Percentiles rank a stretch among this genome's conserved stretches.
These are phyloP conservation scores for Cyamopsis tetragonoloba DNA, from an alignment of 306 rosid genomes.

Conservation along the genomic window DNA sequence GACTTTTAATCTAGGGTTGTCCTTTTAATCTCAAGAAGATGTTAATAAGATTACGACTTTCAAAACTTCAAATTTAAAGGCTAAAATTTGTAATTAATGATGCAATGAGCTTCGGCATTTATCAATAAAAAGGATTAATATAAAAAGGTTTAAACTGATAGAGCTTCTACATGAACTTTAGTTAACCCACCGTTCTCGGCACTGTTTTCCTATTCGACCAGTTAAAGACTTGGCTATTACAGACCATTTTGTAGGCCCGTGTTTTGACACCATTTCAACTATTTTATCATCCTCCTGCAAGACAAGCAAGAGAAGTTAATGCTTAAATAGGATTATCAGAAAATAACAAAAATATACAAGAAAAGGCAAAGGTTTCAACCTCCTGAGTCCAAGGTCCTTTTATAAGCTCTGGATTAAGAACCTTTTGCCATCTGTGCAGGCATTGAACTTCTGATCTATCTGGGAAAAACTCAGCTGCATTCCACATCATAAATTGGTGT, in stretches of 20 bases:
- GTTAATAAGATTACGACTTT: neutral
- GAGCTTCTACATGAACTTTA: neutral
- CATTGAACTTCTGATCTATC: constrained; percentile 97
- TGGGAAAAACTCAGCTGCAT: constrained; percentile 78
- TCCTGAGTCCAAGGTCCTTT: constrained; percentile 97
- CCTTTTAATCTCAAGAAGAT: neutral
- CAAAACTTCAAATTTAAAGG: constrained; percentile 3
- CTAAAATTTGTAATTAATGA: neutral
- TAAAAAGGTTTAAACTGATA: neutral
- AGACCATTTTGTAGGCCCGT: constrained; percentile 95
- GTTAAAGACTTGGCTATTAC: constrained; percentile 85
- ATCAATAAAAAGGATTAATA: neutral
- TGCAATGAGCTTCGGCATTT: neutral
- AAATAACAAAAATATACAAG: neutral
- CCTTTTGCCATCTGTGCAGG: constrained; percentile 98
- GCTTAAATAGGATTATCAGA: constrained; percentile 11
- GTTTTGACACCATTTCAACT: constrained; percentile 61
- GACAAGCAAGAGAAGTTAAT: constrained; percentile 26
- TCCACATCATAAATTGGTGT: constrained; percentile 28
- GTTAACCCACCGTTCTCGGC: constrained; percentile 78
- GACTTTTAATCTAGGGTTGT: neutral
- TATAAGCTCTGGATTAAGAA: constrained; percentile 86
- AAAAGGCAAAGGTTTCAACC: constrained; percentile 43
- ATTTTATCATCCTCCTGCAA: constrained; percentile 91
- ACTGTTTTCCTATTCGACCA: constrained; percentile 98